A percentile compares a stretch with the other conserved stretches of the same genome.
These are phyloP conservation scores for Penicillium pancosmium DNA, from an alignment of 495 filamentous ascomycete species.

Conservation along the genomic window DNA sequence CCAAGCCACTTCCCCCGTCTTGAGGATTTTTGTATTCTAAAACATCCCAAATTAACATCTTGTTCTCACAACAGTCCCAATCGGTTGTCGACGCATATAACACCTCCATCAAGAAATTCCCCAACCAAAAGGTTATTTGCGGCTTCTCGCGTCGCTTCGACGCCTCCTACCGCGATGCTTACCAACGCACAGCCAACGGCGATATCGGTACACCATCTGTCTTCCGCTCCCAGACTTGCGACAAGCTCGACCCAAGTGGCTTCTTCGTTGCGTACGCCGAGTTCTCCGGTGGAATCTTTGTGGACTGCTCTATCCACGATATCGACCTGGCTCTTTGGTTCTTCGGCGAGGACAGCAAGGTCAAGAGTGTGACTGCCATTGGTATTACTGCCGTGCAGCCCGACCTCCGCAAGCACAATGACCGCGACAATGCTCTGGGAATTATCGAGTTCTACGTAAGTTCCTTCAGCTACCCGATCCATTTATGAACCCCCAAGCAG, in stretches of 20 bases:
- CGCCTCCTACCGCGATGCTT: conserved; percentile 43
- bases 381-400: conserved; percentile 60
- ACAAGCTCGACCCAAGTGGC: conserved; percentile 49
- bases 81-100: conserved; percentile 46
- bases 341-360: conserved; percentile 42
- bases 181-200: conserved; percentile 40
- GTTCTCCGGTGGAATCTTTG: conserved; percentile 56
- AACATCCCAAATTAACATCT: conserved; percentile 1
- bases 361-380: conserved; percentile 49
- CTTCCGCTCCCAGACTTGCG: conserved; percentile 56
- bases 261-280: conserved; percentile 55
- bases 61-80: conserved; percentile 36
- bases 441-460: conserved; percentile 57
- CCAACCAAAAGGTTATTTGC: conserved; percentile 56
- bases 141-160: conserved; percentile 59
- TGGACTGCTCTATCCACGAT: conserved; percentile 55
- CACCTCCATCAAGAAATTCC: conserved; percentile 31
- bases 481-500: too few relatives aligned
- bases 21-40: neutral
- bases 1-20: neutral
- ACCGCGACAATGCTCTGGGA: conserved; percentile 61
- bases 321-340: conserved; percentile 56
- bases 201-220: conserved; percentile 50
- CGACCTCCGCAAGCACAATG: conserved; percentile 50
- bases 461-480: neutral